Conservation (phyloP, 371 early-diverging fungal genomes). For the Dinochytrium kinnereticum region DNA sequence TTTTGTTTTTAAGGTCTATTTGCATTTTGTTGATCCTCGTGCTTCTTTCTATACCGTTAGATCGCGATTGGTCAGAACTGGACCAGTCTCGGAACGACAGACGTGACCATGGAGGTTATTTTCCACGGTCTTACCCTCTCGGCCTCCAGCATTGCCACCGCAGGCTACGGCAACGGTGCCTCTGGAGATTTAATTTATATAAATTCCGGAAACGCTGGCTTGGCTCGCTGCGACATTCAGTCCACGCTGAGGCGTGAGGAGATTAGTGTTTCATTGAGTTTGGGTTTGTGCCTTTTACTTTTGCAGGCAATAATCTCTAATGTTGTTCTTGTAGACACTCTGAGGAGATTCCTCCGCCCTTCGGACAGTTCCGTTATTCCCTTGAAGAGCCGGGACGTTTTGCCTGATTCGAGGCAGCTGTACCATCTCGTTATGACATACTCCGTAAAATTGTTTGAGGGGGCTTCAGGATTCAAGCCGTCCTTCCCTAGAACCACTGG, state of each 20-base stretch:
- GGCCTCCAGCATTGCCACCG: constrained; percentile 41
- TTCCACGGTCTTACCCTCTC: constrained; percentile 82
- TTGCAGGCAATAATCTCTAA: not conserved
- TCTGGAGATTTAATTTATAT: constrained; percentile 48
- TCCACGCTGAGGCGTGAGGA: constrained; percentile 75
- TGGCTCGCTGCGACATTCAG: constrained; percentile 74
- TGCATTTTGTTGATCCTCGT: not conserved
- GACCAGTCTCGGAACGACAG: constrained; percentile 76
- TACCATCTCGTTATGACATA: constrained; percentile 79
- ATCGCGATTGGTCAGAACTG: constrained; percentile 78
- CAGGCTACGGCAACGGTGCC: constrained; percentile 37
- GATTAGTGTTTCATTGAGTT: constrained; percentile 53
- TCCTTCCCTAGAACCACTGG: constrained; percentile 69
- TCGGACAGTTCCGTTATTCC: constrained; percentile 67
- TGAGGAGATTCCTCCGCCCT: constrained; percentile 77
- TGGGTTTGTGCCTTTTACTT: not conserved
- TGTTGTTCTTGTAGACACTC: constrained; percentile 53
- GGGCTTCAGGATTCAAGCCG: constrained; percentile 58
- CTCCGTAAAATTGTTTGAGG: constrained; percentile 65
- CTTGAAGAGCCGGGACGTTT: constrained; percentile 70
- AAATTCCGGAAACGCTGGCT: constrained; percentile 65
- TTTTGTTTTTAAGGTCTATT: no score
- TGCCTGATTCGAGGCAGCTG: constrained; percentile 70
- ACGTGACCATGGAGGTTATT: constrained; percentile 69
- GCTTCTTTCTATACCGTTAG: constrained; percentile 1